Base-by-base conservation (phyloP, 2,329 filamentous ascomycete genomes). In the Ceratocystis lukuohia region DNA sequence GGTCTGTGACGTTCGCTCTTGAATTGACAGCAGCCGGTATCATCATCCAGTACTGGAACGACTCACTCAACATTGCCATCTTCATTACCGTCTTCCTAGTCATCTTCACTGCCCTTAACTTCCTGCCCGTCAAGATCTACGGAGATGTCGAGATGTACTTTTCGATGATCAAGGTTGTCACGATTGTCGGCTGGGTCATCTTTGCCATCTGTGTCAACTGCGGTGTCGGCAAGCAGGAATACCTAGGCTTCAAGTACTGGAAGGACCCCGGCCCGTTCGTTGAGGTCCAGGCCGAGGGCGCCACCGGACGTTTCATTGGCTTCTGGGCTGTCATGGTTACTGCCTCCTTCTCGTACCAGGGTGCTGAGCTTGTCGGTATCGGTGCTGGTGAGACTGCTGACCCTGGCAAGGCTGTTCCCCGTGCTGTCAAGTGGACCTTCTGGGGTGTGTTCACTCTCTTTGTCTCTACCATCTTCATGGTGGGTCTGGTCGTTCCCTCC, bases 101-200 rank as follows among this genome's bases (percentile, higher is more conserved):
- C 41, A 73, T 88, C 44, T 87, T 92, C 72, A 87, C 85, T 0
- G 77, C 78, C 1, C 73, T 87, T 72, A 91, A 92, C 75, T 84
- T 89, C 72, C 74, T 91, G 45, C 87, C 88, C 1, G 84, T 92
- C 57, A 81, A 82, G 63, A 84, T 84, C 70, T 92, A 89, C 70
- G 89, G 88, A 48, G 87, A 92, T 72, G 78, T 89, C 33, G 89
- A 93, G 73, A 89, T 91, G 75, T 91, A 86, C 82, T 85, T 92
- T 70, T 85, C 87, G 5, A 83, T 80, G 67, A 84, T 93, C 78
- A 93, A 93, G 75, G 87, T 92, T 66, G 71, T 91, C 62, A 89
- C 88, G 33, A 83, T 91, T 48, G 65, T 89, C 56, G 88, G 88
- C 53, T 89, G 91, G 77, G 81, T 89, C 77, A 85, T 92, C 72